Conservation (phyloP, 345 rosid genomes). For the Eucalyptus tenuipes region DNA sequence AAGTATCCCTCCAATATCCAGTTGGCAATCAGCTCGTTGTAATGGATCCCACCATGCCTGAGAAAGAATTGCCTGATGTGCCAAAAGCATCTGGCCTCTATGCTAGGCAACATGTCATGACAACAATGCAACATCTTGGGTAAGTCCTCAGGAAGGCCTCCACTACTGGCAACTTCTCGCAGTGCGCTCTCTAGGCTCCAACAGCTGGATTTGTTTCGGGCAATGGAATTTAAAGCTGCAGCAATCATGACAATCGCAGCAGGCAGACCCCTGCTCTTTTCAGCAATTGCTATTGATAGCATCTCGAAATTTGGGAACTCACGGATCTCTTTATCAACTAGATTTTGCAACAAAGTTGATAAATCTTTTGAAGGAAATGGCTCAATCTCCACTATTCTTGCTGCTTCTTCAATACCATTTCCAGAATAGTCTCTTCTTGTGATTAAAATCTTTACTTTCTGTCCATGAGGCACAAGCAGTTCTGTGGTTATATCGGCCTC, state of each 20-base stretch:
- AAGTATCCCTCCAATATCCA: constrained; percentile 65
- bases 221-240: constrained; percentile 5
- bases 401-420: not conserved
- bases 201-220: not conserved
- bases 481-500: not conserved
- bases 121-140: not conserved
- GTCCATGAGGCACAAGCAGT: not conserved
- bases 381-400: not conserved
- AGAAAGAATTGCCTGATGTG: constrained; percentile 21
- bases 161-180: not conserved
- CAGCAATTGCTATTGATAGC: not conserved
- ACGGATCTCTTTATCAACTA: not conserved
- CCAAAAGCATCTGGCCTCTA: constrained; percentile 25
- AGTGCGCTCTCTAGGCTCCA: not conserved
- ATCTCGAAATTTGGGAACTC: rapidly evolving
- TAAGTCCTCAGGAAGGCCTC: not conserved
- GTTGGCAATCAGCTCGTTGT: constrained; percentile 36
- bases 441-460: constrained; percentile 1
- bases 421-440: not conserved
- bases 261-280: not conserved
- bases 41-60: constrained; percentile 25
- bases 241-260: constrained; percentile 5
- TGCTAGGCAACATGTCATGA: not conserved
- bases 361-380: not conserved
- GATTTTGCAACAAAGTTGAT: not conserved